These are phyloP conservation scores for Graphiopsis chlorocephala DNA, from an alignment of 2,329 filamentous ascomycete genomes.

Conservation along the genomic window DNA sequence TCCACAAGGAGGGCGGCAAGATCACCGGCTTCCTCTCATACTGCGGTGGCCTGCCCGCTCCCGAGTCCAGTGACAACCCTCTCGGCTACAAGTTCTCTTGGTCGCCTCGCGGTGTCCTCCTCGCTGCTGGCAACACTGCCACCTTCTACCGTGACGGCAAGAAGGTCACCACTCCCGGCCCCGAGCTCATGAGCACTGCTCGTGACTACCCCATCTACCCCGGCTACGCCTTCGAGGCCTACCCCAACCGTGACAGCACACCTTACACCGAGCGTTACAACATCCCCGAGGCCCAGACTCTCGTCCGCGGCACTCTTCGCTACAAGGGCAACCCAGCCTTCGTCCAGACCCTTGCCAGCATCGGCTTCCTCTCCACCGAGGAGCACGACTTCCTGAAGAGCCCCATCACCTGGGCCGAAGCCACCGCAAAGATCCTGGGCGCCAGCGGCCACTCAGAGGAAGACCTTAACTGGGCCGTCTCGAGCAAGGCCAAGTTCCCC, in stretches of 20 bases:
- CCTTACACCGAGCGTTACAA: slow-evolving; percentile 83
- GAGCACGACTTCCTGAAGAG: slow-evolving; percentile 61
- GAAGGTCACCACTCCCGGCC: slow-evolving; percentile 51
- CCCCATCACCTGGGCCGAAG: slow-evolving; percentile 75
- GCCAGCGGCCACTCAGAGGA: slow-evolving; percentile 63
- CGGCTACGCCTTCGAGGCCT: slow-evolving; percentile 84
- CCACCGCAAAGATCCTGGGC: slow-evolving; percentile 72
- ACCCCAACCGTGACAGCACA: slow-evolving; percentile 89
- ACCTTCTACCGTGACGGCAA: slow-evolving; percentile 79
- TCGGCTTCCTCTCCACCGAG: slow-evolving; percentile 79
- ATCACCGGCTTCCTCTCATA: slow-evolving; percentile 77
- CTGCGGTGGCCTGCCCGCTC: slow-evolving; percentile 71
- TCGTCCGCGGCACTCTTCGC: slow-evolving; percentile 79
- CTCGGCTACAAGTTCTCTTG: slow-evolving; percentile 88
- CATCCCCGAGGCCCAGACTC: slow-evolving; percentile 87
- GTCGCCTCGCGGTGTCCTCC: slow-evolving; percentile 75
- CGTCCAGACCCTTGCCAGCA: slow-evolving; percentile 81
- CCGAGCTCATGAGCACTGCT: slow-evolving; percentile 71
- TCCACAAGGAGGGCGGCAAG: slow-evolving; percentile 85
- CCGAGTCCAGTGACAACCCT: slow-evolving; percentile 79
- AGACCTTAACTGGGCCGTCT: slow-evolving; percentile 66
- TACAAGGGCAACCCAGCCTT: slow-evolving; percentile 91
- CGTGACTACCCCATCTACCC: slow-evolving; percentile 91
- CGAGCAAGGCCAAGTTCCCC: slow-evolving; percentile 71
- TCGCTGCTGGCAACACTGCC: slow-evolving; percentile 83